Evolutionary conservation across 1,139 yeast genomes (phyloP).

Genomic region (Candida sanyaensis): DNA sequence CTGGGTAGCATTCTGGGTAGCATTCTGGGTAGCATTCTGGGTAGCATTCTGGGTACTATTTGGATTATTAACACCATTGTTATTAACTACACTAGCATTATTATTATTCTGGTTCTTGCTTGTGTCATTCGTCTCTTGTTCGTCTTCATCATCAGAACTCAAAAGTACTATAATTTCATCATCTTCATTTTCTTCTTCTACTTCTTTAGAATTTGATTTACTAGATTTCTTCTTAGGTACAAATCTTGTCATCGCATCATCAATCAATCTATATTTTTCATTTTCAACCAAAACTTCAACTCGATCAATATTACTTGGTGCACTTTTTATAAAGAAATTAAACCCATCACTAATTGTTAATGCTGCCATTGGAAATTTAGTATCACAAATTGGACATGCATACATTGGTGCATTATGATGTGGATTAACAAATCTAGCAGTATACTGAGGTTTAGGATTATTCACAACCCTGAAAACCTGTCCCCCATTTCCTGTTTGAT

Average conservation of each 20-base stretch:
- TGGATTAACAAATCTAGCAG: slow-evolving; percentile 15
- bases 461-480: slow-evolving; percentile 10
- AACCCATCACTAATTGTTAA: slow-evolving; percentile 42
- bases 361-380: slow-evolving; percentile 34
- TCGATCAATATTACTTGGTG: slow-evolving; percentile 35
- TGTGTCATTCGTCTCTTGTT: not conserved
- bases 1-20: not conserved
- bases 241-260: slow-evolving; percentile 17
- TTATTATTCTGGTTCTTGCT: not conserved
- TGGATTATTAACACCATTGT: not conserved
- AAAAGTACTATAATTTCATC: slow-evolving; percentile 23
- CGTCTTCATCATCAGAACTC: slow-evolving; percentile 28
- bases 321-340: slow-evolving; percentile 44
- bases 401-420: slow-evolving; percentile 19
- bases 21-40: not conserved
- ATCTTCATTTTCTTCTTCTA: slow-evolving; percentile 10
- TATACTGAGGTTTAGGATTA: slow-evolving; percentile 6
- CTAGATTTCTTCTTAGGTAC: not conserved
- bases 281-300: slow-evolving; percentile 38
- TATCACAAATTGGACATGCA: slow-evolving; percentile 46
- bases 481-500: not conserved
- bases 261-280: slow-evolving; percentile 37
- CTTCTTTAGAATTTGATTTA: not conserved
- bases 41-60: not conserved
- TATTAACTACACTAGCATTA: not conserved